Evolutionary conservation across 2,329 filamentous ascomycete species (phyloP).

Genomic region (Calonectria hongkongensis): DNA sequence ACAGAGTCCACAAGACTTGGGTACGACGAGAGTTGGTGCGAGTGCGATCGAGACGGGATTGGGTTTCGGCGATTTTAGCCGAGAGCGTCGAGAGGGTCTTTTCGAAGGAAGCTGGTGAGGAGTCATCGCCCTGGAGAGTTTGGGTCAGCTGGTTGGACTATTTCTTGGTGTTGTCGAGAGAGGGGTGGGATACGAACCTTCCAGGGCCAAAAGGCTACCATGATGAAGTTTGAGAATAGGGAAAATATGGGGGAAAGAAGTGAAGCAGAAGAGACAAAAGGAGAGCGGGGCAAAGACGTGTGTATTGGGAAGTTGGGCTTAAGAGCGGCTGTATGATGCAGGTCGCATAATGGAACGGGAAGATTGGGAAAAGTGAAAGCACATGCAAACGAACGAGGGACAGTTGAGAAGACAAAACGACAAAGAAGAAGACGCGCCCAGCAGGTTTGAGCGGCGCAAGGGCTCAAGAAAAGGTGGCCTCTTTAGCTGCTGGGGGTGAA

Average conservation of each 20-base stretch:
- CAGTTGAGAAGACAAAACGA: constrained; percentile 1
- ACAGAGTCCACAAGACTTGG: constrained; percentile 92
- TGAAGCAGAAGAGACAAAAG: neutral
- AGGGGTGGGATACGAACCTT: constrained; percentile 70
- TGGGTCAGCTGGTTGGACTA: constrained; percentile 40
- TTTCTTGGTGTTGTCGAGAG: neutral
- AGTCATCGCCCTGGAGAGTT: constrained; percentile 79
- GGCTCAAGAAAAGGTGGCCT: constrained; percentile 31
- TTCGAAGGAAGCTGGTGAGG: constrained; percentile 93
- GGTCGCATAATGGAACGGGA: constrained; percentile 30
- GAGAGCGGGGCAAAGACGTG: constrained; percentile 2
- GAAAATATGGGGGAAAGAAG: neutral
- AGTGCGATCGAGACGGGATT: constrained; percentile 82
- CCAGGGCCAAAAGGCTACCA: constrained; percentile 93
- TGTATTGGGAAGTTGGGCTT: neutral
- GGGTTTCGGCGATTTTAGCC: constrained; percentile 85
- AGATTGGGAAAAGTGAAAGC: constrained; percentile 9
- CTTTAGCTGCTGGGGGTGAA: constrained; percentile 35
- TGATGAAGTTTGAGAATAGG: constrained; percentile 58
- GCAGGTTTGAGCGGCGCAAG: constrained; percentile 11
- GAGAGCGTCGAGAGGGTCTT: constrained; percentile 90
- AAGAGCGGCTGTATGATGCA: constrained; percentile 2
- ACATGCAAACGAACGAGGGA: constrained; percentile 15
- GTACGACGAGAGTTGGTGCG: constrained; percentile 84
- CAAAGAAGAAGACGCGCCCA: constrained; percentile 32